Evolutionary conservation across 2,329 filamentous ascomycete genomes (phyloP).

Genomic region (Fonsecaea nubica): DNA sequence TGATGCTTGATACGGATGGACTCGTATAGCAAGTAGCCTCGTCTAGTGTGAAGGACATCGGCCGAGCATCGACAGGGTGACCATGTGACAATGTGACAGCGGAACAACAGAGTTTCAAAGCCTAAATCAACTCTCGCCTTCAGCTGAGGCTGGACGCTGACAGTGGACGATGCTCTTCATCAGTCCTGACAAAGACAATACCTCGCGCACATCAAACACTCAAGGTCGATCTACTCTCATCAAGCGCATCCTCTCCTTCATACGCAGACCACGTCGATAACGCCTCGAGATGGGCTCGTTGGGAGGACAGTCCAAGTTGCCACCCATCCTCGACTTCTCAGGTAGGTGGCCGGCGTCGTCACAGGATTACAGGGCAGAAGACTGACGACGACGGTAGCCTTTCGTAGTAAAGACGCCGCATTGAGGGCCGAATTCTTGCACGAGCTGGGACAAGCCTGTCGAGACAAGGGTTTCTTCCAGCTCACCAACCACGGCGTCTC

Average conservation of each 20-base stretch:
- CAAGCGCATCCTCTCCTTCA: neutral
- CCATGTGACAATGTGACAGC: too few relatives aligned
- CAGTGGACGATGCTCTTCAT: too few relatives aligned
- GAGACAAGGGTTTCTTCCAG: slow-evolving; percentile 49
- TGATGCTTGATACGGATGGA: neutral
- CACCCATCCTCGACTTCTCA: slow-evolving; percentile 24
- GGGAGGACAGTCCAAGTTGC: slow-evolving; percentile 6
- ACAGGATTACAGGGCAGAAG: neutral
- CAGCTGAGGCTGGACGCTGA: too few relatives aligned
- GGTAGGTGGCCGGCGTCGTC: slow-evolving; percentile 6
- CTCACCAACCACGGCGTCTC: slow-evolving; percentile 57
- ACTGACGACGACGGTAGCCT: slow-evolving; percentile 5
- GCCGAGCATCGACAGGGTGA: too few relatives aligned
- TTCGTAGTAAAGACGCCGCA: slow-evolving; percentile 1
- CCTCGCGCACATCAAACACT: neutral
- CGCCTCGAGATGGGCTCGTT: slow-evolving; percentile 5
- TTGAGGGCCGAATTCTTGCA: slow-evolving; percentile 37
- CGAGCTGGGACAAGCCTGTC: slow-evolving; percentile 56
- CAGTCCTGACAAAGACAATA: neutral
- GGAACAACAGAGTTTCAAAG: too few relatives aligned
- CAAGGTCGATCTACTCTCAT: neutral
- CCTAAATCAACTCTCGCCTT: too few relatives aligned
- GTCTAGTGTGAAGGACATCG: neutral
- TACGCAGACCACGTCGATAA: neutral
- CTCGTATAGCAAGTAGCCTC: neutral